Base-by-base conservation (phyloP, 1,139 yeast genomes). In the Kodamaea sp. region DNA sequence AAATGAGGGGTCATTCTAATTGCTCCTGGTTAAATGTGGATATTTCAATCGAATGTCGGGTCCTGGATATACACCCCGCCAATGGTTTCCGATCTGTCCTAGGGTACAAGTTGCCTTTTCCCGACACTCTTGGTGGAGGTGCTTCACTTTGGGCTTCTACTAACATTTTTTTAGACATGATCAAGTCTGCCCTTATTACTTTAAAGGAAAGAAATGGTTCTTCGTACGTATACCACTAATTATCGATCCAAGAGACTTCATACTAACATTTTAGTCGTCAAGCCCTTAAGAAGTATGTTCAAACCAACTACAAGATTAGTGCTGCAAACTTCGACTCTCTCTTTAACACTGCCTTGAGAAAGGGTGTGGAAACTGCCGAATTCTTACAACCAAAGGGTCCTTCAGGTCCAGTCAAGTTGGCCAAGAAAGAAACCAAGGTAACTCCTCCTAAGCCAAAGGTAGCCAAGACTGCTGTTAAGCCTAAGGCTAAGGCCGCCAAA, bases 361-460 rank as follows among this genome's bases (percentile, higher is more conserved):
- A 80, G 58, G 95, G 95, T 42, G 94, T 88, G 43, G 81, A 76
- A 39, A 60, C 77, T 18, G 95, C 88, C 34, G 85, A 79, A 37
- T 84, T 89, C 51, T 61, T 76, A 31, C 96, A 86, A 64, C 96
- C 96, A 57, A 88, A 87, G 70, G 96, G 96, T 41, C 80, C 88
- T 13, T 78, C 86, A 19, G 89, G 89, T 28, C 83, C 88, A 20
- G 79, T 82, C 46, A 82, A 82, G 62, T 61, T 80, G 46, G 71
- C 68, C 53, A 78, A 77, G 69, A 60, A 63, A 50, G 65, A 56
- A 31, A 60, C 61, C 45, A 57, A 57, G 34, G 26, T 14, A 10
- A 14, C 22, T 11, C 12, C 28, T 12, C 13, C 22, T 15, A 32
- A 36, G 26, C 14, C 34, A 9, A 34, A 36, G 33, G 14, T 19